A percentile compares a stretch with the other conserved stretches of the same genome.
Conservation (phyloP, 176 grass and related monocot species). For the Oropetium thomaeum region DNA sequence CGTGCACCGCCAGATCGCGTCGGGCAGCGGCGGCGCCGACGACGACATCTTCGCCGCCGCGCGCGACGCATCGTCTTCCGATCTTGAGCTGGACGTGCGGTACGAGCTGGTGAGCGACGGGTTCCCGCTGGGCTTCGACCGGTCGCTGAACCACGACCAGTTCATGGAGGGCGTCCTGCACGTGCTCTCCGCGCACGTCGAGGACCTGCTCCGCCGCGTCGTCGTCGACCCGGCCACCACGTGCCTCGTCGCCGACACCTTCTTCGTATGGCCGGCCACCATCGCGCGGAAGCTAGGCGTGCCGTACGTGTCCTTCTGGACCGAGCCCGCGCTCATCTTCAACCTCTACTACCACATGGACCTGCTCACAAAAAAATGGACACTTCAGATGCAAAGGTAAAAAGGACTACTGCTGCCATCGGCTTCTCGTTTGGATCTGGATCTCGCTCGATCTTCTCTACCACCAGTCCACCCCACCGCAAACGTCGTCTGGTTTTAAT, state of each 20-base stretch:
- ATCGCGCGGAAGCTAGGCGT: constrained; percentile 46
- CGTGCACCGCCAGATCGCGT: constrained; percentile 47
- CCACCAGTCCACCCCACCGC: no score
- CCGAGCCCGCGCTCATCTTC: constrained; percentile 65
- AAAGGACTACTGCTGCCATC: no score
- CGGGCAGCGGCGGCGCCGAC: neutral
- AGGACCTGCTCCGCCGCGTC: constrained; percentile 61
- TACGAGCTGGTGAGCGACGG: constrained; percentile 67
- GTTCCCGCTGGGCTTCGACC: constrained; percentile 50
- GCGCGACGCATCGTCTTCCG: neutral
- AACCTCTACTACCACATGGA: constrained; percentile 56
- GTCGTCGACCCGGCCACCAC: constrained; percentile 40
- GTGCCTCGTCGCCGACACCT: constrained; percentile 59
- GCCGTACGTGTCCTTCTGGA: constrained; percentile 72
- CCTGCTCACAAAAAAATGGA: constrained; percentile 46
- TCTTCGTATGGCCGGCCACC: constrained; percentile 65
- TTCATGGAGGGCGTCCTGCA: constrained; percentile 54
- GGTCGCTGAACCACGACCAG: constrained; percentile 53
- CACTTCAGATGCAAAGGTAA: constrained; percentile 58
- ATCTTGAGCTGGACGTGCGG: constrained; percentile 31
- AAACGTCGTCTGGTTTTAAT: no score
- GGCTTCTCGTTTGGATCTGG: no score
- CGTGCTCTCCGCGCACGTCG: constrained; percentile 57
- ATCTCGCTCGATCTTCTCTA: no score
- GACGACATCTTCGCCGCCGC: constrained; percentile 38